Percentiles rank a stretch among this genome's conserved stretches.
Conservation (phyloP, 345 rosid genomes). For the Murraya paniculata region DNA sequence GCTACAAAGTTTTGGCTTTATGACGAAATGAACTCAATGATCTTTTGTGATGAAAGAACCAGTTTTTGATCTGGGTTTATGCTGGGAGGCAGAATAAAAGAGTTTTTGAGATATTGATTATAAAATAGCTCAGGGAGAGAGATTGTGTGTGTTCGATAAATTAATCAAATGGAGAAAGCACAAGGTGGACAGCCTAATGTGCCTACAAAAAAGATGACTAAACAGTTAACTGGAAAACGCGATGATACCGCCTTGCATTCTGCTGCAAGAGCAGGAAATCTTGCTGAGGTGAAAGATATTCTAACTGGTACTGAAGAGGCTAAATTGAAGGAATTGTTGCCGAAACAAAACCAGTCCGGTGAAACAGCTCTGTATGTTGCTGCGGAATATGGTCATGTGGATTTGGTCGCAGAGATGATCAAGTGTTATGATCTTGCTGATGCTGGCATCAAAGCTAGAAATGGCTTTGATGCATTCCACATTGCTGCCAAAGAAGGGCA, state of each 20-base stretch:
- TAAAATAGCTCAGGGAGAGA: neutral
- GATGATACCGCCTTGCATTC: conserved; percentile 79
- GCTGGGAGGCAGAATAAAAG: conserved; percentile 21
- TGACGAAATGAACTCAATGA: neutral
- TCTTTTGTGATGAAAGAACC: conserved; percentile 15
- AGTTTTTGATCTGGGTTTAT: conserved; percentile 40
- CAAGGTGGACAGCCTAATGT: conserved; percentile 14
- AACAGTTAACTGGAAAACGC: conserved; percentile 81
- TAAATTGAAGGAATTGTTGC: conserved; percentile 49
- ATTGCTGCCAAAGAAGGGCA: conserved; percentile 97
- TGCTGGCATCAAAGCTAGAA: conserved; percentile 85
- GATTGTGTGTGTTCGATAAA: neutral
- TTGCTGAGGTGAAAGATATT: conserved; percentile 46
- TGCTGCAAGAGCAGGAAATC: conserved; percentile 70
- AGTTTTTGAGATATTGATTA: neutral
- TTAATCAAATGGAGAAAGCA: conserved; percentile 31
- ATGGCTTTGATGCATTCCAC: conserved; percentile 94
- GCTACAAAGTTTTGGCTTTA: conserved; percentile 8
- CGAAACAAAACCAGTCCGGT: conserved; percentile 82
- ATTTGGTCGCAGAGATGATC: conserved; percentile 77
- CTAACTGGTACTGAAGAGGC: conserved; percentile 37
- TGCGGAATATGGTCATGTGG: conserved; percentile 74
- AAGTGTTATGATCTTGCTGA: conserved; percentile 63
- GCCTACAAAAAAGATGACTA: conserved; percentile 69
- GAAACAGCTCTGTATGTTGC: conserved; percentile 96